Percentiles rank a stretch among this genome's conserved stretches.
Evolutionary conservation across 176 grass and related monocot genomes (phyloP).

Genomic region (Aegilops tauschii): DNA sequence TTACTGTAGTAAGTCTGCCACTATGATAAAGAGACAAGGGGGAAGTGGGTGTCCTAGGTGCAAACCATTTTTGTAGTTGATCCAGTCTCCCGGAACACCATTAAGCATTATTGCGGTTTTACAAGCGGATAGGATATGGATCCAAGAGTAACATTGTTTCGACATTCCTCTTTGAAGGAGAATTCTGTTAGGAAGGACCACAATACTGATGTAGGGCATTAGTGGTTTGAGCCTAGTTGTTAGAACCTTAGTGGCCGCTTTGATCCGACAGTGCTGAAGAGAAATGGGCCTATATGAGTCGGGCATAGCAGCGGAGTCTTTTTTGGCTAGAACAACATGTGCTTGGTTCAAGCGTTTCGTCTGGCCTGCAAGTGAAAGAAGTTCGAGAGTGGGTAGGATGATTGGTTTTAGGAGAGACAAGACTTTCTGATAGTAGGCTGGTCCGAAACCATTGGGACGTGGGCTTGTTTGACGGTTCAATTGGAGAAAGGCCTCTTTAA

Average conservation of each 20-base stretch:
- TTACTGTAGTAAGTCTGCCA: neutral
- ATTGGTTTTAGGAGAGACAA: neutral
- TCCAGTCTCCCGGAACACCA: neutral
- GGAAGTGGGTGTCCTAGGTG: neutral
- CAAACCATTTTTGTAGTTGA: neutral
- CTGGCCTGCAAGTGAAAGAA: neutral
- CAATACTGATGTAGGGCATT: neutral
- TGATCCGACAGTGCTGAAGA: neutral
- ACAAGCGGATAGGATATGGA: neutral
- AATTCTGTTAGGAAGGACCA: neutral
- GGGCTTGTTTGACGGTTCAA: neutral
- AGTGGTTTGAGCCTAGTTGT: neutral
- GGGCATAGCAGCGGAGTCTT: neutral
- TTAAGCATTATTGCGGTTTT: neutral
- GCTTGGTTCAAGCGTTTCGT: neutral
- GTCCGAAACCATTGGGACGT: neutral
- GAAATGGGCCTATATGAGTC: neutral
- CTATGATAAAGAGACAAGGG: neutral
- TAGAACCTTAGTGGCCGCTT: neutral
- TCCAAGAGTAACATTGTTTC: neutral
- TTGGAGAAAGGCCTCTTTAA: neutral
- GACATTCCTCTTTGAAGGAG: neutral
- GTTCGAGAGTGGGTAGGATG: neutral
- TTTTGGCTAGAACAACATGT: neutral
- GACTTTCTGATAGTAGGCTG: neutral